These are phyloP conservation scores for Quercus engelmannii DNA, from an alignment of 306 rosid species.

Conservation along the genomic window DNA sequence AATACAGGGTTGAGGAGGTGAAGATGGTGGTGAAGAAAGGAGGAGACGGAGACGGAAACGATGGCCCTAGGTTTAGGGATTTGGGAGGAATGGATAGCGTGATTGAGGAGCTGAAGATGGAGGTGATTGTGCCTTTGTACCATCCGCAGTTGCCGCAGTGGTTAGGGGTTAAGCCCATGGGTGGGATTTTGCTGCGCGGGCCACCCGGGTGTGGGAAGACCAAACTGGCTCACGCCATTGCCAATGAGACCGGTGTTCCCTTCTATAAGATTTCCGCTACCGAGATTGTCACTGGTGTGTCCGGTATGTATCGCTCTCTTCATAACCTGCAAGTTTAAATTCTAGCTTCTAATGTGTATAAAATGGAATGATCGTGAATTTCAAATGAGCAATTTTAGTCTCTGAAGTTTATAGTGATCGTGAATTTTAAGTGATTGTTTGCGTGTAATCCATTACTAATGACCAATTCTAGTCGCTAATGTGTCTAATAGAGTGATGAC, in stretches of 20 bases:
- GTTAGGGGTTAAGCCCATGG: constrained; percentile 55
- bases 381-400: too few relatives aligned
- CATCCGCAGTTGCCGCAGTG: constrained; percentile 46
- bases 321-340: too few relatives aligned
- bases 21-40: constrained; percentile 4
- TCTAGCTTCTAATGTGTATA: too few relatives aligned
- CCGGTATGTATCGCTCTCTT: constrained; percentile 38
- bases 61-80: constrained; percentile 62
- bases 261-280: constrained; percentile 74
- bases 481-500: too few relatives aligned
- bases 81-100: constrained; percentile 74
- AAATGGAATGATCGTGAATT: too few relatives aligned
- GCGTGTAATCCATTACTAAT: too few relatives aligned
- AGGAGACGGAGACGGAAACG: constrained; percentile 31
- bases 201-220: constrained; percentile 97
- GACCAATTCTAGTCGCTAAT: too few relatives aligned
- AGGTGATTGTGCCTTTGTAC: constrained; percentile 53
- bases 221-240: constrained; percentile 80
- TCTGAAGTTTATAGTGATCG: too few relatives aligned
- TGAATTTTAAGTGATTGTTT: too few relatives aligned
- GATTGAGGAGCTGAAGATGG: constrained; percentile 57
- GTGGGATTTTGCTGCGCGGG: constrained; percentile 74
- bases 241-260: constrained; percentile 71
- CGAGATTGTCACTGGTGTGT: constrained; percentile 69
- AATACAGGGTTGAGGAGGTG: constrained; percentile 16